A percentile compares a stretch with the other conserved stretches of the same genome.
Evolutionary conservation across 345 rosid species (phyloP).

Genomic region (Salix purpurea): DNA sequence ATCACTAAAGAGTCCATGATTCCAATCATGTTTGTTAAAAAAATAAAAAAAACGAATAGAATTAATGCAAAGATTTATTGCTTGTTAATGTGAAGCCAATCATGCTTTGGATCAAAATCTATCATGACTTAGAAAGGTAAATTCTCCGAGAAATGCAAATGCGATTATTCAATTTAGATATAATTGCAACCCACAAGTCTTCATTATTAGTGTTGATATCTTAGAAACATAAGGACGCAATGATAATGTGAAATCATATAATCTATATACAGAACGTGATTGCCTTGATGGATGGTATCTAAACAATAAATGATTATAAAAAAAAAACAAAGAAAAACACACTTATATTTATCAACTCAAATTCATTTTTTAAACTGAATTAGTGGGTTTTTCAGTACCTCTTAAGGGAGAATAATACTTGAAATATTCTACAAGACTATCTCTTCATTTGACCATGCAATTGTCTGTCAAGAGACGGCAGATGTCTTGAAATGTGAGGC

Average conservation of each 20-base stretch:
- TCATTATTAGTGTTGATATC: background rate
- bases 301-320: background rate
- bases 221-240: constrained; percentile 6
- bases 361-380: background rate
- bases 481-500: constrained; percentile 21
- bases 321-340: too few relatives aligned
- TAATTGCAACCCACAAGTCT: background rate
- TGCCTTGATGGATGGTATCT: background rate
- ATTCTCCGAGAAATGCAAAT: background rate
- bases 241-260: background rate
- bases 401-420: background rate
- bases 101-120: background rate
- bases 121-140: background rate
- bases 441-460: constrained; percentile 3
- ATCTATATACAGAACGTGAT: background rate
- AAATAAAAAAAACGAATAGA: too few relatives aligned
- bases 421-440: background rate
- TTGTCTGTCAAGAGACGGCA: constrained; percentile 10
- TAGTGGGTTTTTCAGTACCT: background rate
- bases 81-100: background rate
- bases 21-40: too few relatives aligned
- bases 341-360: background rate
- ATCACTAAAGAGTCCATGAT: background rate
- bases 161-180: constrained; percentile 3
- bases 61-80: background rate